Evolutionary conservation across 148 eudicot genomes (phyloP).

Genomic region (Vaccinium darrowii): DNA sequence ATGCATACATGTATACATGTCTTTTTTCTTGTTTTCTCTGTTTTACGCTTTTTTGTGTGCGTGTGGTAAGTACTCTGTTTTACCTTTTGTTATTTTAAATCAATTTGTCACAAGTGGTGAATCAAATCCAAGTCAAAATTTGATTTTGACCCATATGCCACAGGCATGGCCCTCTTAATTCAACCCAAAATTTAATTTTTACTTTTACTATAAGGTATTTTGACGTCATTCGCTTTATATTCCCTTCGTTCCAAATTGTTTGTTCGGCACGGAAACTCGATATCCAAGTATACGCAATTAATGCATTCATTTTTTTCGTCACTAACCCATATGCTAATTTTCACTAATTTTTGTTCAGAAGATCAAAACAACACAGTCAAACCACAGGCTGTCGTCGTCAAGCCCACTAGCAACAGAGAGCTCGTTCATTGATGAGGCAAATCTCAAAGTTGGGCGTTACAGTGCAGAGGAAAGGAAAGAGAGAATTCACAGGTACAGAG

Average conservation of each 20-base stretch:
- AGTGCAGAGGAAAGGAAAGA: slow-evolving; percentile 87
- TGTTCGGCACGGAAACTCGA: neutral
- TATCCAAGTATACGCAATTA: neutral
- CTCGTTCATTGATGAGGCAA: slow-evolving; percentile 60
- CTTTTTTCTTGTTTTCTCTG: neutral
- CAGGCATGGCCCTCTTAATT: neutral
- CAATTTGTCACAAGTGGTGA: too few species aligned
- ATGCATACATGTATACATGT: neutral
- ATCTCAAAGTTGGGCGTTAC: slow-evolving; percentile 72
- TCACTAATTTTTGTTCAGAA: slow-evolving; percentile 15
- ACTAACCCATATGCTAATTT: too few species aligned
- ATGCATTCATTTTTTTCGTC: neutral
- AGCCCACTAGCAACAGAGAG: slow-evolving; percentile 51
- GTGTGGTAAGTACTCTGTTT: too few species aligned
- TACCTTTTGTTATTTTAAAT: too few species aligned
- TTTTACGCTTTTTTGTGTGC: neutral
- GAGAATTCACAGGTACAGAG: slow-evolving; percentile 78
- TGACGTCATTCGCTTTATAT: neutral
- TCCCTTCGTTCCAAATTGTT: neutral
- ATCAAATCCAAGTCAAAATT: neutral
- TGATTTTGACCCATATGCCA: neutral
- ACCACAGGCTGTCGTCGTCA: slow-evolving; percentile 32
- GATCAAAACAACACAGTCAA: slow-evolving; percentile 28
- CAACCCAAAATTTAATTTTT: neutral
- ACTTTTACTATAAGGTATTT: neutral